Base-by-base conservation (phyloP, 768 basidiomycete species). In the Leccinum sublutescens region DNA sequence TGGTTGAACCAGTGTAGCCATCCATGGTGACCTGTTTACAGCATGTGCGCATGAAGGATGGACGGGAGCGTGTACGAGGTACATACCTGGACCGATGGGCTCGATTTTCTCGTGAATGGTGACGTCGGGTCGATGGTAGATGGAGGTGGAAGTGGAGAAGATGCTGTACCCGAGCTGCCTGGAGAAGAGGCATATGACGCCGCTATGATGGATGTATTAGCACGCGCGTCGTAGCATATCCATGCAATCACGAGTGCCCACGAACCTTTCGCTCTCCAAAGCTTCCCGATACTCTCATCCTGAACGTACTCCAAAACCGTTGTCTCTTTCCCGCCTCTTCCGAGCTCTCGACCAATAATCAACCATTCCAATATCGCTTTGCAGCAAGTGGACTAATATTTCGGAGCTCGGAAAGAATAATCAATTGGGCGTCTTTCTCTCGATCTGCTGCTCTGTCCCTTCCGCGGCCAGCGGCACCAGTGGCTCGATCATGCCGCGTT, bases 281-380 rank as follows among this genome's bases (percentile, higher is more conserved):
- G 76, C 67, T 80, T 87, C 10, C 78, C 77, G 21, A 82, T 77
- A 5, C 72, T 55, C n/a, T 86, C 82, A 45, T 86, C 76, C 50
- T 76, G 61, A 45, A 86, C 71, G 61, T 77, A 78, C 34, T 62
- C 64, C 55, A 75, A 67, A 17, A 94, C 72, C 6, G 38, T n/a
- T 17, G 61, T 61, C 25, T 71, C 69, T 29, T 62, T 71, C 10
- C 69, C 66, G 29, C 64, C 55, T 29, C 59, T 68, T 53, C 66
- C 68, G 7, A 66, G 59, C 10, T 85, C 82, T 62, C 85, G 84
- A 55, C 83, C 82, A 23, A 96, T 74, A 2, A 95, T 85, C 1
- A 95, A 76, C 71, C 93, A 85, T 67, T 96, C 94, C 4, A 97
- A 69, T 86, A 95, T 62, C 83, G 82, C 36, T 80, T 77, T 2